Evolutionary conservation across 805 yeast species (phyloP), one percentile per base, ranked within the genome.

Genomic region (Candida bentonensis): DNA sequence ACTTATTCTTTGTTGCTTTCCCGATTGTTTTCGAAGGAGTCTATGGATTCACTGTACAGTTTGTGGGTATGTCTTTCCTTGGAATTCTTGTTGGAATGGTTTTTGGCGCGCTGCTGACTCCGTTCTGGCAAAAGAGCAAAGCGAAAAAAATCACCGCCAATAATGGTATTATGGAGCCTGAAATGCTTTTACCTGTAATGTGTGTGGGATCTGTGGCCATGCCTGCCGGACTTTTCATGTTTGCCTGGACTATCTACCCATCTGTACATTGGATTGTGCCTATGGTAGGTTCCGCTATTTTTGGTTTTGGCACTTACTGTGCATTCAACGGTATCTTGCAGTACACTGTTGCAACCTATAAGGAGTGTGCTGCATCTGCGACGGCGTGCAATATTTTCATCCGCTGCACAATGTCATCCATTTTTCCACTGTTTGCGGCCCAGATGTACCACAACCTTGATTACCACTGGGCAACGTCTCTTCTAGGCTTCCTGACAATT

Each of bases 371-470:
- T 21, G 95, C 95, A 0, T 79, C 89, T n/a, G 89, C 94, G 2
- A 61, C 85, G 49, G 95, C 95, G 27, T 95, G 95, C 13, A 87
- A 86, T 63, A 84, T 83, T 59, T 67, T 87, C 55, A 61, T 79
- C 46, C 74, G 96, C 64, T 85, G 84, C 57, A 52, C 79, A 25
- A 59, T 82, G 49, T 85, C 94, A 7, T 77, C 85, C 4, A 83
- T 78, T 20, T 79, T 87, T 69, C 95, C 95, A 45, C 67, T 87
- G 47, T 86, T 87, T 64, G 82, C 87, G 1, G 73, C 78, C 20
- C 95, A 86, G 63, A 83, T 87, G 94, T 79, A 81, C 65, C 59
- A 70, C 17, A 77, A 70, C 39, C 66, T 87, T 55, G 77, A 77
- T 33, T 74, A 79, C 51, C 82, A 74, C 53, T 85, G 36, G 36